These are phyloP conservation scores for Linum usitatissimum DNA, from an alignment of 345 rosid genomes.

Conservation along the genomic window DNA sequence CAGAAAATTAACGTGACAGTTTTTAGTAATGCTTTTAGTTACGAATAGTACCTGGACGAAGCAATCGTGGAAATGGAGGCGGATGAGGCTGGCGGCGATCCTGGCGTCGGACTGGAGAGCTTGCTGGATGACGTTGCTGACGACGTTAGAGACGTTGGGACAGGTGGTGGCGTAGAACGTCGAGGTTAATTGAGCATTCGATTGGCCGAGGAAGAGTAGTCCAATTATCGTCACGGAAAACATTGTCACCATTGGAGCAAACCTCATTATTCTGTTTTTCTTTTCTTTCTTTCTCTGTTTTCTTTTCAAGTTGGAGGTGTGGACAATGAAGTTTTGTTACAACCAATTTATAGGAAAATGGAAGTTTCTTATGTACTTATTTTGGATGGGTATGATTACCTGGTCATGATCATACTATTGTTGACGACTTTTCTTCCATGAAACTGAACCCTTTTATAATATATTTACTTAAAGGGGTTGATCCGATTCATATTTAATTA, in stretches of 20 bases:
- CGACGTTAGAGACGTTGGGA: conserved; percentile 52
- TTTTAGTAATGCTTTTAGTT: too few relatives aligned
- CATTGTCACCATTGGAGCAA: neutral
- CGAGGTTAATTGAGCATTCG: conserved; percentile 38
- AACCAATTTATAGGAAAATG: too few relatives aligned
- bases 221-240: neutral
- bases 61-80: conserved; percentile 85
- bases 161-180: conserved; percentile 51
- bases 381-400: too few relatives aligned
- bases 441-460: too few relatives aligned
- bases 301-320: too few relatives aligned
- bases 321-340: too few relatives aligned
- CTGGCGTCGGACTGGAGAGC: conserved; percentile 52
- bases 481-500: too few relatives aligned
- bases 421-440: neutral
- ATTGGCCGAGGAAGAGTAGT: neutral
- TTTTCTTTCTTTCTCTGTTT: too few relatives aligned
- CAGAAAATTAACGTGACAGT: too few relatives aligned
- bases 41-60: conserved; percentile 66
- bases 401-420: neutral
- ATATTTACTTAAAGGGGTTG: too few relatives aligned
- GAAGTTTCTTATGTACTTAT: too few relatives aligned
- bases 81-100: conserved; percentile 62
- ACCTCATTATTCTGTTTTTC: too few relatives aligned
- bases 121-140: conserved; percentile 38